These are phyloP conservation scores for Pyrenophora tritici-repentis DNA, from an alignment of 2,329 filamentous ascomycete genomes.

Conservation along the genomic window DNA sequence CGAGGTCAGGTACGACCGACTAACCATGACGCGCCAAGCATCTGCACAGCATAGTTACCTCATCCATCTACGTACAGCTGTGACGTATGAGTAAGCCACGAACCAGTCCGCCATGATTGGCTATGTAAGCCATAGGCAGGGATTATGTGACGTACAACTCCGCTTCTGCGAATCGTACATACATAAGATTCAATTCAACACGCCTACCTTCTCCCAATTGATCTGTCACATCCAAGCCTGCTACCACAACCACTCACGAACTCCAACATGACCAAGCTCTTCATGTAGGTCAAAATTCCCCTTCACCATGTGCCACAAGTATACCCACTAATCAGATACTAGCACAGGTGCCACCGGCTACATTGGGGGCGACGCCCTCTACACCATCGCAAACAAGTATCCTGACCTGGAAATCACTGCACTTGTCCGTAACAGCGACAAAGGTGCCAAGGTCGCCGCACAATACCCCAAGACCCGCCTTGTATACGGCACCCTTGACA, in stretches of 20 bases:
- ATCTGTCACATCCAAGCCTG: not conserved
- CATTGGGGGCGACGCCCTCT: slow-evolving; percentile 39
- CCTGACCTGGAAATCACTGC: slow-evolving; percentile 57
- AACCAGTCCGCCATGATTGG: no score
- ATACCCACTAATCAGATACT: not conserved
- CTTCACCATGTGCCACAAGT: not conserved
- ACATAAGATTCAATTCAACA: not conserved
- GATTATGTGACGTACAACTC: not conserved
- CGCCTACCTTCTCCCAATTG: no score
- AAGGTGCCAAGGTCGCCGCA: slow-evolving; percentile 52
- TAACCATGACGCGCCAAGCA: not conserved
- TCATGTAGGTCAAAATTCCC: slow-evolving; percentile 23
- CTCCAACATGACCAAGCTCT: slow-evolving; percentile 33
- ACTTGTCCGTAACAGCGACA: slow-evolving; percentile 57
- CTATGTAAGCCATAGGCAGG: no score
- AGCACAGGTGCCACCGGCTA: slow-evolving; percentile 44
- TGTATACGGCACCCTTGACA: slow-evolving; percentile 55
- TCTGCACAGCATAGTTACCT: no score
- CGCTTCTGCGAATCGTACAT: not conserved
- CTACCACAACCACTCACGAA: not conserved
- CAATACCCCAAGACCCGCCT: slow-evolving; percentile 55
- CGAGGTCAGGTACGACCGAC: not conserved
- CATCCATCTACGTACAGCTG: no score
- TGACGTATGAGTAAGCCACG: slow-evolving; percentile 8
- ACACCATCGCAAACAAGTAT: slow-evolving; percentile 49